Percentiles rank a stretch among this genome's conserved stretches.
Evolutionary conservation across 768 basidiomycete species (phyloP).

Genomic region (Leucosporidium scottii): DNA sequence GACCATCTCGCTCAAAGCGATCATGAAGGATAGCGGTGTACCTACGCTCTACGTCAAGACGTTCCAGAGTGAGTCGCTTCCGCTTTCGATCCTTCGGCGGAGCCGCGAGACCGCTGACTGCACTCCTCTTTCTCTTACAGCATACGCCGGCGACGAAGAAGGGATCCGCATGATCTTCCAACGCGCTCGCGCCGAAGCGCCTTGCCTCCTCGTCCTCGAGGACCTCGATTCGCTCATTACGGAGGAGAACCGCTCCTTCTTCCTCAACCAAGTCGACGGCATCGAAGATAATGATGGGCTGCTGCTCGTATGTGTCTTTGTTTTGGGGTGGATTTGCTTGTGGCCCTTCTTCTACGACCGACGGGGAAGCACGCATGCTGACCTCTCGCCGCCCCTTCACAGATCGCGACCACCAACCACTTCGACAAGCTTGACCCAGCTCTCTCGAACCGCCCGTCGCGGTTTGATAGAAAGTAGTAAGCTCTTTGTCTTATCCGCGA

Average conservation of each 20-base stretch:
- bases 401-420: slow-evolving; percentile 59
- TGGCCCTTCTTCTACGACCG: no score
- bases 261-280: slow-evolving; percentile 75
- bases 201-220: slow-evolving; percentile 52
- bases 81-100: no score
- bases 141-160: slow-evolving; percentile 42
- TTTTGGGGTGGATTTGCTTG: no score
- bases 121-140: no score
- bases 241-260: slow-evolving; percentile 70
- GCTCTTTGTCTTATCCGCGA: slow-evolving; percentile 41
- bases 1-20: slow-evolving; percentile 64
- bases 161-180: slow-evolving; percentile 60
- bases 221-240: slow-evolving; percentile 74
- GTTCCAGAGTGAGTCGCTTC: slow-evolving; percentile 46
- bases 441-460: slow-evolving; percentile 61
- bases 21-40: slow-evolving; percentile 70
- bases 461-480: slow-evolving; percentile 80
- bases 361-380: not conserved
- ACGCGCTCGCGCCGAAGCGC: slow-evolving; percentile 56
- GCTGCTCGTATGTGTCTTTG: slow-evolving; percentile 54
- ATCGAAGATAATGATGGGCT: slow-evolving; percentile 71
- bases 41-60: slow-evolving; percentile 74
- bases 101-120: no score
- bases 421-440: slow-evolving; percentile 72
- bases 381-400: not conserved